phyloP scores from a whole-genome alignment of 768 basidiomycete species.

The Hypholoma fasciculare region DNA sequence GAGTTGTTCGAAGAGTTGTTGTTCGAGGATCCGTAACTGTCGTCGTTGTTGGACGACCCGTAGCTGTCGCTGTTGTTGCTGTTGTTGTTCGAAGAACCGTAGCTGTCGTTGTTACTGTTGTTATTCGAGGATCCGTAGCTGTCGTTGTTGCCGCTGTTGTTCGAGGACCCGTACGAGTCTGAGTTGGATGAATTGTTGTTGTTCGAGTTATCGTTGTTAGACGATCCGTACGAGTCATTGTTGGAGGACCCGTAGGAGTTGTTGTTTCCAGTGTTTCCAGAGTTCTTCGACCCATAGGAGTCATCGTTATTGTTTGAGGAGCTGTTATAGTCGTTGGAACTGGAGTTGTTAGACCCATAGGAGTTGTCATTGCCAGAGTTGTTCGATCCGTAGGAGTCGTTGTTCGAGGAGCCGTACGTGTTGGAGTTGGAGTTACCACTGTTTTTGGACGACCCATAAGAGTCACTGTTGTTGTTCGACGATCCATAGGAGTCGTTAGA shows the following conservation, averaged over 20 bases:
- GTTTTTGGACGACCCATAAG: conserved; percentile 9
- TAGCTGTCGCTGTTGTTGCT: not conserved
- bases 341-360: conserved; percentile 15
- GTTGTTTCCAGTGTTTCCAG: conserved; percentile 11
- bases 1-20: conserved; percentile 18
- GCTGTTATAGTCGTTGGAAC: conserved; percentile 10
- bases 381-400: conserved; percentile 15
- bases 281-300: conserved; percentile 10
- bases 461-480: conserved; percentile 15
- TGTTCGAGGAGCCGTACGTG: conserved; percentile 16
- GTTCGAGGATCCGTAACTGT: conserved; percentile 20
- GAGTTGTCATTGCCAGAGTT: conserved; percentile 17
- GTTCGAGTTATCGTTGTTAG: conserved; percentile 18
- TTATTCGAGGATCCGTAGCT: conserved; percentile 6
- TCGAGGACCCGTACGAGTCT: conserved; percentile 22
- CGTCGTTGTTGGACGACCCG: not conserved
- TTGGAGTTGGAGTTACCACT: conserved; percentile 16
- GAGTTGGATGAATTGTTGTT: conserved; percentile 12
- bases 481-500: conserved; percentile 11
- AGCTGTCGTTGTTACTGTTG: not conserved
- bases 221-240: conserved; percentile 15
- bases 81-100: not conserved
- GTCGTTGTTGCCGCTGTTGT: conserved; percentile 16
- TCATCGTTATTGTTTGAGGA: conserved; percentile 11
- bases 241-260: conserved; percentile 19